phyloP scores from a whole-genome alignment of 306 rosid species.

The Malus sieversii region DNA sequence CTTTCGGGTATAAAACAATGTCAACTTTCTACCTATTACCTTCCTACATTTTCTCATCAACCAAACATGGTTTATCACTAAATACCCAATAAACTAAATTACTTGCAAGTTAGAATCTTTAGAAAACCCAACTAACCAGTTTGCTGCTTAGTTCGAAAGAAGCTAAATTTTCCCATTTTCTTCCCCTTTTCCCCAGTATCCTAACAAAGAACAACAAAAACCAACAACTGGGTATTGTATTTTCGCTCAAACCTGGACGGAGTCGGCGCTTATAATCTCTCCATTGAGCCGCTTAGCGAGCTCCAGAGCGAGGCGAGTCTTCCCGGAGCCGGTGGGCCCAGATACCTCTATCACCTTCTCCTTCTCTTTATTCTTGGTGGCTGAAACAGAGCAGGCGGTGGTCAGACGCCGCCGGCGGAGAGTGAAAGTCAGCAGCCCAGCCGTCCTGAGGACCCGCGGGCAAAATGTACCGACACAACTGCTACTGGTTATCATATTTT shows the following conservation, averaged over 20 bases:
- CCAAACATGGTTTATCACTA: neutral
- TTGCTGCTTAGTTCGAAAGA: neutral
- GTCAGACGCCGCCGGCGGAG: constrained; percentile 32
- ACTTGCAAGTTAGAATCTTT: neutral
- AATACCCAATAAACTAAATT: neutral
- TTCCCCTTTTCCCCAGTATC: neutral
- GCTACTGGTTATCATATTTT: constrained; percentile 34
- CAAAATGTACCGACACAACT: constrained; percentile 33
- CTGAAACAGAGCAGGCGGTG: constrained; percentile 29
- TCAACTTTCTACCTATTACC: neutral
- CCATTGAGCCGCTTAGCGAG: constrained; percentile 86
- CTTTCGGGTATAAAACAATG: neutral
- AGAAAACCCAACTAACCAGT: neutral
- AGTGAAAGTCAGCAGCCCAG: constrained; percentile 10
- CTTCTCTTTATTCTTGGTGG: constrained; percentile 30
- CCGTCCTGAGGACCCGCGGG: constrained; percentile 27
- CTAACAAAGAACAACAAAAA: neutral
- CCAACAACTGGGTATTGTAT: neutral
- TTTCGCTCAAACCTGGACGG: constrained; percentile 58
- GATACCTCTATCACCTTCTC: constrained; percentile 75
- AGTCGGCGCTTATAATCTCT: constrained; percentile 88
- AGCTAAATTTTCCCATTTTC: neutral
- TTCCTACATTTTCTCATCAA: constrained; percentile 5
- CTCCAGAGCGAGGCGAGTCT: constrained; percentile 73
- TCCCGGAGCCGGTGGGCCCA: constrained; percentile 92